Base-by-base conservation (phyloP, 164 flowering plant genomes). In the Echeveria elegans region DNA sequence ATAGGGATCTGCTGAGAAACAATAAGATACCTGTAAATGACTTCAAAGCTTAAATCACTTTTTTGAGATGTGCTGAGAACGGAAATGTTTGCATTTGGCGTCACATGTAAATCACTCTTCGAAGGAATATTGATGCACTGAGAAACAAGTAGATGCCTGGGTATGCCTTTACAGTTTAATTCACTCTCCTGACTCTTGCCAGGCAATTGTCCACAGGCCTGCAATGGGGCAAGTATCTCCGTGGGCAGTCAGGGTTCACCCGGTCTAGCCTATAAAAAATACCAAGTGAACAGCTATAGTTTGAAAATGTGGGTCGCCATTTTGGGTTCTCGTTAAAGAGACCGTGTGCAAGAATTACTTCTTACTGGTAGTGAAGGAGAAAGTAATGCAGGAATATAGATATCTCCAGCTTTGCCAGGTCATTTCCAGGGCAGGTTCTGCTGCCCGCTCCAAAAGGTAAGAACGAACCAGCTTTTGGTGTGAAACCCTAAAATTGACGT, bases 371-470 rank as follows among this genome's bases (percentile, higher is more conserved):
- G 45, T 84, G 78, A 6, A 87, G 94, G 67, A 93, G 81, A 70
- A 85, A 89, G 80, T 92, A 63, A 67, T 92, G 98, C 24, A 92
- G 91, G 69, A 93, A 88, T 64, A 88, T 78, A n/a, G 82, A 63
- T 60, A 87, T 84, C 74, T 93, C 96, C 11, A 93, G 82, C 79
- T 93, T 88, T 48, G 97, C 92, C 26, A 93, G 84, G 72, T 93
- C 96, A 66, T 79, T 83, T 75, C 98, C 96, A 36, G 96, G 98
- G 76, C 98, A 92, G 32, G 79, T 4, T 70, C 90, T 80, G 71
- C 82, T 82, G 74, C 98, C 96, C 24, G 75, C 82, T 75, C 98
- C 96, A 73, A 93, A 93, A 6, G 98, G 97, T 38, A 88, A 71
- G 77, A 81, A 93, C 12, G 83, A 47, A 67, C 96, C 96, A 21